Conservation (phyloP, 176 grass and related monocot species). For the Carex pumila region DNA sequence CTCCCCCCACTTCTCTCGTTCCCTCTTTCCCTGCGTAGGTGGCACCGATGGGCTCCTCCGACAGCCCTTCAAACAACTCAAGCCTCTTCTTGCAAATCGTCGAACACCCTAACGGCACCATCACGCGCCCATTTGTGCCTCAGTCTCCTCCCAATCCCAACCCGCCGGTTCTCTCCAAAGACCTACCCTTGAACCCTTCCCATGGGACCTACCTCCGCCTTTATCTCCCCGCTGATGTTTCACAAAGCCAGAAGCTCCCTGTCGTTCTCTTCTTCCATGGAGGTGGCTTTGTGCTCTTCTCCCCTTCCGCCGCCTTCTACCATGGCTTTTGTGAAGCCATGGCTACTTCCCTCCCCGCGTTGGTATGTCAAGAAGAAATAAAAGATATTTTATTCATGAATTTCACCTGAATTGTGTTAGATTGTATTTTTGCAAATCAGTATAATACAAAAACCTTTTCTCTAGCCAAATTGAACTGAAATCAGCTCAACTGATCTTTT, state of each 20-base stretch:
- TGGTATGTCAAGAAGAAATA: background rate
- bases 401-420: background rate
- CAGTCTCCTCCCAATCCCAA: background rate
- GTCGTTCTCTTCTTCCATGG: slow-evolving; percentile 87
- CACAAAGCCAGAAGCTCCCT: slow-evolving; percentile 30
- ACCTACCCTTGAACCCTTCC: slow-evolving; percentile 51
- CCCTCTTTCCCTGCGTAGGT: background rate
- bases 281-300: slow-evolving; percentile 67
- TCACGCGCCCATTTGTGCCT: slow-evolving; percentile 60
- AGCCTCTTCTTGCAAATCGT: slow-evolving; percentile 69
- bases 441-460: background rate
- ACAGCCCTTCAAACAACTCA: background rate
- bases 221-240: slow-evolving; percentile 30
- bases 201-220: slow-evolving; percentile 52
- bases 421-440: background rate
- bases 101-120: slow-evolving; percentile 53
- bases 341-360: slow-evolving; percentile 30
- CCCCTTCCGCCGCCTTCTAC: slow-evolving; percentile 41
- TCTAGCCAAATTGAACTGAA: background rate
- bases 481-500: background rate
- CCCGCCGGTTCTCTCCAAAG: slow-evolving; percentile 40
- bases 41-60: background rate
- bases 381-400: background rate
- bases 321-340: slow-evolving; percentile 60
- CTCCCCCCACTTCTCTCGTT: background rate